Conservation (phyloP, 2,329 filamentous ascomycete species). For the Paracorniculantispora psalliotae region DNA sequence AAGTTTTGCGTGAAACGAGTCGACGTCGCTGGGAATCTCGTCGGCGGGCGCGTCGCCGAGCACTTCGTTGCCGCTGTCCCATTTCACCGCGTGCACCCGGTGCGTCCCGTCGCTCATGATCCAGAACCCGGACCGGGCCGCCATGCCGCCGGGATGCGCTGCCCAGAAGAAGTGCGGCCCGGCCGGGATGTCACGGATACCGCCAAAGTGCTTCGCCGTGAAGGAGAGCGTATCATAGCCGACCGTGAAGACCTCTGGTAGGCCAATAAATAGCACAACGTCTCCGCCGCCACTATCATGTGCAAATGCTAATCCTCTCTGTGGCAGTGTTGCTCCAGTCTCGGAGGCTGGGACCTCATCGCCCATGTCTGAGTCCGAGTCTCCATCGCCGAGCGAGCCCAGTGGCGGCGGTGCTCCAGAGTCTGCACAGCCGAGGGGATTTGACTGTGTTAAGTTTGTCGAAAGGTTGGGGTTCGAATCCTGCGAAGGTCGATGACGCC, state of each 20-base stretch:
- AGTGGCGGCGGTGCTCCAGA: neutral
- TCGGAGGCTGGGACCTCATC: neutral
- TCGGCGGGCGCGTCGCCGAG: constrained; percentile 42
- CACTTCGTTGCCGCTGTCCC: constrained; percentile 53
- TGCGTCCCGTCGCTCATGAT: constrained; percentile 35
- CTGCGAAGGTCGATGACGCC: too few relatives aligned
- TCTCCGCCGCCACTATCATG: constrained; percentile 33
- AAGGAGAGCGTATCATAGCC: constrained; percentile 50
- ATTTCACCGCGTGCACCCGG: constrained; percentile 44
- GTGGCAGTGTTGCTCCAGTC: neutral
- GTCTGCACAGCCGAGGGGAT: neutral
- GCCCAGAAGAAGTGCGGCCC: constrained; percentile 59
- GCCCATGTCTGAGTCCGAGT: neutral
- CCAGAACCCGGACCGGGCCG: constrained; percentile 54
- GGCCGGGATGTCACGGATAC: constrained; percentile 49
- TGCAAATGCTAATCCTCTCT: neutral
- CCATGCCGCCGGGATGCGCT: constrained; percentile 42
- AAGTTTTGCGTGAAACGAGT: constrained; percentile 36
- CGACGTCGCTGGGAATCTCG: constrained; percentile 41
- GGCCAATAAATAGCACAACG: constrained; percentile 46
- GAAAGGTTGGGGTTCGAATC: too few relatives aligned
- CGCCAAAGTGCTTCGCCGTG: constrained; percentile 43
- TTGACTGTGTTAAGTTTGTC: too few relatives aligned
- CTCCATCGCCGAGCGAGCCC: neutral
- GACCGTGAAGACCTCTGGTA: constrained; percentile 47